Percentiles rank a stretch among this genome's conserved stretches.
Conservation (phyloP, 441 rosid species). For the Theobroma grandiflorum region DNA sequence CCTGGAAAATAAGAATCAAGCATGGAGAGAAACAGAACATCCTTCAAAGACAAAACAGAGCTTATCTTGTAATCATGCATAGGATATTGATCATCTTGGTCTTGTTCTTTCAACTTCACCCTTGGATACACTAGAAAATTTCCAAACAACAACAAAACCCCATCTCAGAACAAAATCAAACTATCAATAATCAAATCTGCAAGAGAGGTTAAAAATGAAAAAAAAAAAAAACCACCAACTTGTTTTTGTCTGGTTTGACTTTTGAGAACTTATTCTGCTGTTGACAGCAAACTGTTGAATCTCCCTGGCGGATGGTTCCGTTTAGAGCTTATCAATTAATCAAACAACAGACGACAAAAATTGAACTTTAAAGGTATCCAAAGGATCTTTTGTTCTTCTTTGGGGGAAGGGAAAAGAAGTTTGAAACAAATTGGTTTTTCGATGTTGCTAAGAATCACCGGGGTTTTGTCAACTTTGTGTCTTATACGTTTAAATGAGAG, state of each 20-base stretch:
- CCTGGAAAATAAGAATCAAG: constrained; percentile 55
- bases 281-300: not conserved
- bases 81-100: constrained; percentile 29
- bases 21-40: constrained; percentile 51
- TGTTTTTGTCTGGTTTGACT: constrained; percentile 21
- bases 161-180: constrained; percentile 23
- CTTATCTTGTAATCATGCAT: constrained; percentile 40
- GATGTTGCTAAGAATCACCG: not conserved
- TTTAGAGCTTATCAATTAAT: not conserved
- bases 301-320: not conserved
- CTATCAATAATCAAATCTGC: not conserved
- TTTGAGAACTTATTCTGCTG: constrained; percentile 16
- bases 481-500: not conserved
- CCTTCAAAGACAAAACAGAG: constrained; percentile 48
- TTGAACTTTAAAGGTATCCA: not conserved
- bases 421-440: not conserved
- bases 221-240: constrained; percentile 17
- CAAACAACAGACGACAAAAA: not conserved
- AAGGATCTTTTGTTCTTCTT: not conserved
- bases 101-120: constrained; percentile 54
- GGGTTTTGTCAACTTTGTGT: not conserved
- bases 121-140: constrained; percentile 64
- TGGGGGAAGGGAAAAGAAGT: not conserved
- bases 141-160: constrained; percentile 8
- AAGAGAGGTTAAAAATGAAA: not conserved